Percentiles rank a stretch among this genome's conserved stretches.
Conservation (phyloP, 2,329 filamentous ascomycete species). For the Gaeumannomyces tritici region DNA sequence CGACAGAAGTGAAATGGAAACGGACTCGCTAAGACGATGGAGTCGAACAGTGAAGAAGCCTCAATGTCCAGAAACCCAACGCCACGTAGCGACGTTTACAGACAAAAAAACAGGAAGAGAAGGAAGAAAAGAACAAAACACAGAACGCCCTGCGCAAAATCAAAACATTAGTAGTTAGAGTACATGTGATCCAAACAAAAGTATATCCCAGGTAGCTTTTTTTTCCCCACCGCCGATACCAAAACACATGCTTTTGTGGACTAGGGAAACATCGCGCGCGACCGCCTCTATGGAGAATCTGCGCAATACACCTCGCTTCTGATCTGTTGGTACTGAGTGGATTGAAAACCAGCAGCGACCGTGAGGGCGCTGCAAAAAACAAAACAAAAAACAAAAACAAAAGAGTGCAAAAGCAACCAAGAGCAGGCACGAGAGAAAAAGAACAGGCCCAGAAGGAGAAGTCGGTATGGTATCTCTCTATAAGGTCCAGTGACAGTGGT, state of each 20-base stretch:
- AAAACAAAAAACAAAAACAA: too few species aligned
- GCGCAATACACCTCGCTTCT: not conserved
- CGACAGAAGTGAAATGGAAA: not conserved
- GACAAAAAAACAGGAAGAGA: not conserved
- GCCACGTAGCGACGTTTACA: slow-evolving; percentile 3
- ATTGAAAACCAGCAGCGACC: not conserved
- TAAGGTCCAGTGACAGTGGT: not conserved
- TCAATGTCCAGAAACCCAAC: not conserved
- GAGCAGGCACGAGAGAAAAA: not conserved
- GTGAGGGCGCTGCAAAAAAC: not conserved
- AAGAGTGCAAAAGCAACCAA: not conserved
- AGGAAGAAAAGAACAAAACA: not conserved
- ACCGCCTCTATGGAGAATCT: not conserved
- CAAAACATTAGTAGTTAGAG: not conserved
- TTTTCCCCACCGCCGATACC: not conserved
- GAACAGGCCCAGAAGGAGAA: not conserved
- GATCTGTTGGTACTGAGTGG: not conserved
- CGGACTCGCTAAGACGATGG: not conserved
- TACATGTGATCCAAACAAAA: not conserved
- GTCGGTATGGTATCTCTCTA: not conserved
- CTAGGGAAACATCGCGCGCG: not conserved
- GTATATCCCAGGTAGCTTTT: not conserved
- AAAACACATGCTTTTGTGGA: not conserved
- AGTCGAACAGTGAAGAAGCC: slow-evolving; percentile 1
- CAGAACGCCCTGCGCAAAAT: not conserved